A percentile compares a stretch with the other conserved stretches of the same genome.
These are phyloP conservation scores for Fusarium pseudograminearum DNA, from an alignment of 2,329 filamentous ascomycete genomes.

Conservation along the genomic window DNA sequence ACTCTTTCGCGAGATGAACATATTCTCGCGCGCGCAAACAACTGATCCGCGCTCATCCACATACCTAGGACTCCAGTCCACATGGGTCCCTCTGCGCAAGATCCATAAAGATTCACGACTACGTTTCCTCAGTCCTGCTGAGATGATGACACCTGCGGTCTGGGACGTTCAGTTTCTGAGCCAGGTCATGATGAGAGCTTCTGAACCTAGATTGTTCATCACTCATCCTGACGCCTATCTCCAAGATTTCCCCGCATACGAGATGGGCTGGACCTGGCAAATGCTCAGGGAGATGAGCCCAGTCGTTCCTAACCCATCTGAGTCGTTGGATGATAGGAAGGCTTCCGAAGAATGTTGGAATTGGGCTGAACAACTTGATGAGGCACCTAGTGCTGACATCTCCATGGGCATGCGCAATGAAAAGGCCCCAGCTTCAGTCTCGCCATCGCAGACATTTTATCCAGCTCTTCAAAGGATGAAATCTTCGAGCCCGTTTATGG, in stretches of 20 bases:
- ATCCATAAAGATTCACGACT: slow-evolving; percentile 79
- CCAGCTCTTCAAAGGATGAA: slow-evolving; percentile 43
- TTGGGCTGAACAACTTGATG: slow-evolving; percentile 74
- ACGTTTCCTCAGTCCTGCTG: slow-evolving; percentile 75
- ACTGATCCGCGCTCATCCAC: slow-evolving; percentile 51
- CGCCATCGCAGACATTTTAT: slow-evolving; percentile 55
- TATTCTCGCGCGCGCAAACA: slow-evolving; percentile 48
- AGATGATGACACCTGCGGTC: slow-evolving; percentile 77
- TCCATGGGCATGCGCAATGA: slow-evolving; percentile 58
- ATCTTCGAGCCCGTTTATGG: slow-evolving; percentile 50
- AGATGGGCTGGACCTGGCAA: slow-evolving; percentile 77
- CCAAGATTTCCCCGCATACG: slow-evolving; percentile 68
- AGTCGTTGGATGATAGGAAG: slow-evolving; percentile 55
- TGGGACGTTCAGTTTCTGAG: slow-evolving; percentile 80
- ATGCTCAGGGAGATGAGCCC: slow-evolving; percentile 72
- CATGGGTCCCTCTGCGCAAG: slow-evolving; percentile 82
- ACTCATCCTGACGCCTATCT: slow-evolving; percentile 81
- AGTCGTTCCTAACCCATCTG: slow-evolving; percentile 61
- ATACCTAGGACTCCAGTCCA: slow-evolving; percentile 72
- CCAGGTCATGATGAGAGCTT: slow-evolving; percentile 79
- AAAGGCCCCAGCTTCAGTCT: slow-evolving; percentile 56
- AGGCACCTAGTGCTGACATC: slow-evolving; percentile 60
- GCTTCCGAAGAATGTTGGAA: slow-evolving; percentile 72
- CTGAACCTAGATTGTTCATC: slow-evolving; percentile 76
- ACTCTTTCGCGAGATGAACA: slow-evolving; percentile 61